Evolutionary conservation across 345 rosid species (phyloP).

Genomic region (Lenwebbia sp.): DNA sequence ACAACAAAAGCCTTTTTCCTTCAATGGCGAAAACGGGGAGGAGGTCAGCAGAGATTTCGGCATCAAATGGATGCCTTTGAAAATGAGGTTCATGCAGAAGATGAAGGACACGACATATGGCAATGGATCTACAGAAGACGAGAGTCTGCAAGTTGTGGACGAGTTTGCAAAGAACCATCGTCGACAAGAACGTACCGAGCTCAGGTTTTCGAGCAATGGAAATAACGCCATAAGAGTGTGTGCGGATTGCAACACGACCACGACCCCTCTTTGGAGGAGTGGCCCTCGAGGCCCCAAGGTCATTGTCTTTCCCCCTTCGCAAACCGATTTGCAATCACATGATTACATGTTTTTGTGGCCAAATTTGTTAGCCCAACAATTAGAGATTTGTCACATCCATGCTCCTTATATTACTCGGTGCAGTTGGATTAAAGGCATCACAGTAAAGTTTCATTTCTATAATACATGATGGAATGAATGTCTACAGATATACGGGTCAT

Average conservation of each 20-base stretch:
- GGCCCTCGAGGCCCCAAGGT: conserved; percentile 71
- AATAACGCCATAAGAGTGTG: conserved; percentile 25
- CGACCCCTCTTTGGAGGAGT: conserved; percentile 70
- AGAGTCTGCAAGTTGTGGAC: background rate
- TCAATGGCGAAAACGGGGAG: background rate
- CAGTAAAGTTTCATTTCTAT: background rate
- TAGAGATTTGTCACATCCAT: background rate
- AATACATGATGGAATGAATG: background rate
- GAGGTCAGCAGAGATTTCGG: conserved; percentile 2
- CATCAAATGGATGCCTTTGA: conserved; percentile 34
- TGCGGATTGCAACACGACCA: conserved; percentile 47
- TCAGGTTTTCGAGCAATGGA: background rate
- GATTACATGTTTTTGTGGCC: background rate
- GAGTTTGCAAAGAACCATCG: background rate
- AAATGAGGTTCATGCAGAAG: conserved; percentile 31
- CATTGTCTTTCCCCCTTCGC: background rate
- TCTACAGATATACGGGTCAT: background rate
- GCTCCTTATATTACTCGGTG: background rate
- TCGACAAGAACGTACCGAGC: background rate
- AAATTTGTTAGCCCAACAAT: background rate
- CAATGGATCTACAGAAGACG: background rate
- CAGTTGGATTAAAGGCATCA: background rate
- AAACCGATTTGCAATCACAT: background rate
- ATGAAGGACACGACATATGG: conserved; percentile 11
- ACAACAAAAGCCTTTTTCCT: background rate